phyloP scores from a whole-genome alignment of 2,329 filamentous ascomycete genomes.

The Alternaria panax region DNA sequence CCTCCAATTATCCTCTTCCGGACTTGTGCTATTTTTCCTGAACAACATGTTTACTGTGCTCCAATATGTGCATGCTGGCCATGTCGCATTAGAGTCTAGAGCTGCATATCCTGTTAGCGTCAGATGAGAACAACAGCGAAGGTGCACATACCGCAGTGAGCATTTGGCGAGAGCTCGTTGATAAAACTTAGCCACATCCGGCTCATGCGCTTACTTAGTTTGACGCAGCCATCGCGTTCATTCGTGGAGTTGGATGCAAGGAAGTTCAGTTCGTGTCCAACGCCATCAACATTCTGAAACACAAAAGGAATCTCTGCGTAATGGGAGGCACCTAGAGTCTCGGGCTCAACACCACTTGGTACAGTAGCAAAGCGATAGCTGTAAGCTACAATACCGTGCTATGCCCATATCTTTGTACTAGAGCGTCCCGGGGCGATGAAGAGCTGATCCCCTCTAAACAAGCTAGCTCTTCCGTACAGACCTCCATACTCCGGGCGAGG shows the following conservation, averaged over 20 bases:
- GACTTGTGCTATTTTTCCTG: background rate
- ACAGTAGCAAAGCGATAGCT: background rate
- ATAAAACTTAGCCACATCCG: slow-evolving; percentile 9
- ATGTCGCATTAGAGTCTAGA: background rate
- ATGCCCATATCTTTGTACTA: background rate
- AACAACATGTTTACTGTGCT: background rate
- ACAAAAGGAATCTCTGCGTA: background rate
- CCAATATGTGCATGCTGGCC: background rate
- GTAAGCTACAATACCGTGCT: background rate
- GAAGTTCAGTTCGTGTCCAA: background rate
- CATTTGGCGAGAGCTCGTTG: slow-evolving; percentile 8
- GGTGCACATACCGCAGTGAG: background rate
- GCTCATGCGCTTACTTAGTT: slow-evolving; percentile 3
- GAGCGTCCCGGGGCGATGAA: background rate
- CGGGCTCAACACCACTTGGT: background rate
- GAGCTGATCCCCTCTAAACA: background rate
- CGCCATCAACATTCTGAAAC: background rate
- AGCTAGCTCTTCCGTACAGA: background rate
- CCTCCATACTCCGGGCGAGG: background rate
- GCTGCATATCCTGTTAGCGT: background rate
- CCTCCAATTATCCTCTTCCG: background rate
- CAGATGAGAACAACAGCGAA: background rate
- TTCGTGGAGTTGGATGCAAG: background rate
- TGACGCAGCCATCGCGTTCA: background rate
- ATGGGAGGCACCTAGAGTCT: background rate